Evolutionary conservation across 2,329 filamentous ascomycete species (phyloP), one percentile per base, ranked within the genome.

Genomic region (Fusarium algeriense): DNA sequence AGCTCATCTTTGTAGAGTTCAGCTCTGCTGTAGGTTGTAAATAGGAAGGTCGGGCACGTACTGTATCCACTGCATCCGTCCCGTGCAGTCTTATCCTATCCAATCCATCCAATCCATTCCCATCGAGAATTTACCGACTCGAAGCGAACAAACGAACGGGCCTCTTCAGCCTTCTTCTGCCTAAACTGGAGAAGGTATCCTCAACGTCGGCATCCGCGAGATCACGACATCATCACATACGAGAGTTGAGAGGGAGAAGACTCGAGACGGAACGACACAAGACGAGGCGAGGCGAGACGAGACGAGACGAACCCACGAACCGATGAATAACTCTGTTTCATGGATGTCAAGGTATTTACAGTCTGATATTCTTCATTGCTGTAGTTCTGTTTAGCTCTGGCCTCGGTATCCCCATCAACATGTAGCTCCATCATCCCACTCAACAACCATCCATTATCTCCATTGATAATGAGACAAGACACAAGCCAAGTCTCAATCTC

Each of bases 121-220:
- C 67, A 69, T 64, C 44, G 63, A 69, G 67, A 71, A 74, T 74
- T 76, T 76, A 71, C 71, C 69, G 64, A 68, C 63, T 67, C 55
- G 63, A 75, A 67, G 57, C 69, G 62, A 75, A 56, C 60, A 64
- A 71, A 69, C 67, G 69, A 56, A 62, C 69, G 58, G 62, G 54
- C 64, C 64, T 60, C 71, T 70, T 67, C 58, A 37, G 60, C 50
- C 69, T 67, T 70, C 69, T 75, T 75, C 73, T 75, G 73, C 73
- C 73, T 75, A 75, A 73, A 73, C 46, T 38, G 52, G 73, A 69
- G 19, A 52, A 28, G 43, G 30, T n/a, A 34, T 48, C 46, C 43
- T 67, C 62, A 56, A 71, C 64, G 64, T 62, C 69, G 67, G 58
- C 62, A 64, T 53, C 73, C 71, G 74, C 62, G 53, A 67, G 41